phyloP scores from a whole-genome alignment of 768 basidiomycete species.

The Mycena galopus region DNA sequence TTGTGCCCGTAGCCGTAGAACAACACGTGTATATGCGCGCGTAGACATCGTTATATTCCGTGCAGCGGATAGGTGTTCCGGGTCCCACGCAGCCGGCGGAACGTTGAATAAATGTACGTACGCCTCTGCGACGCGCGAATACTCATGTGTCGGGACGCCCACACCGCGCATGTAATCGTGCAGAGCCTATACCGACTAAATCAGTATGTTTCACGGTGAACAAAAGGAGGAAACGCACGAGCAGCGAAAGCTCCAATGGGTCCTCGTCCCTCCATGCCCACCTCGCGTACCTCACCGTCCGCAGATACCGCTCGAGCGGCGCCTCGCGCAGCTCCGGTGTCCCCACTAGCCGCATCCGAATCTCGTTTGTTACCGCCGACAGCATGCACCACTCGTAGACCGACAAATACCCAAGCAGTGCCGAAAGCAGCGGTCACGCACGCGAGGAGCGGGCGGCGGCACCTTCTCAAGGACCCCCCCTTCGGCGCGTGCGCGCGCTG shows the following conservation, averaged over 20 bases:
- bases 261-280: conserved; percentile 76
- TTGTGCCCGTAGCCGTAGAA: conserved; percentile 82
- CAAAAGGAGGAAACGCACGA: conserved; percentile 57
- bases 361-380: conserved; percentile 66
- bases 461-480: conserved; percentile 57
- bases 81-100: conserved; percentile 58
- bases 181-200: conserved; percentile 67
- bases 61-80: conserved; percentile 57
- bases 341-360: conserved; percentile 64
- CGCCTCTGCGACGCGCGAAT: conserved; percentile 68
- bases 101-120: conserved; percentile 66
- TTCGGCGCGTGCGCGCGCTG: conserved; percentile 53
- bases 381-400: conserved; percentile 81
- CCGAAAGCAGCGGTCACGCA: conserved; percentile 70
- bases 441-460: conserved; percentile 60
- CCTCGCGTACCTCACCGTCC: conserved; percentile 76
- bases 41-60: conserved; percentile 69
- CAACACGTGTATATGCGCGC: conserved; percentile 84
- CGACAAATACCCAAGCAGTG: conserved; percentile 71
- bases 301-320: conserved; percentile 77
- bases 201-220: background rate
- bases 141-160: conserved; percentile 80
- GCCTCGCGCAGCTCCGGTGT: conserved; percentile 67
- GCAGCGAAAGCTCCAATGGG: conserved; percentile 71
- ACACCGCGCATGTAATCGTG: conserved; percentile 86